Base-by-base conservation (phyloP, 192 early-diverging fungal species). In the Umbelopsis sp. region DNA sequence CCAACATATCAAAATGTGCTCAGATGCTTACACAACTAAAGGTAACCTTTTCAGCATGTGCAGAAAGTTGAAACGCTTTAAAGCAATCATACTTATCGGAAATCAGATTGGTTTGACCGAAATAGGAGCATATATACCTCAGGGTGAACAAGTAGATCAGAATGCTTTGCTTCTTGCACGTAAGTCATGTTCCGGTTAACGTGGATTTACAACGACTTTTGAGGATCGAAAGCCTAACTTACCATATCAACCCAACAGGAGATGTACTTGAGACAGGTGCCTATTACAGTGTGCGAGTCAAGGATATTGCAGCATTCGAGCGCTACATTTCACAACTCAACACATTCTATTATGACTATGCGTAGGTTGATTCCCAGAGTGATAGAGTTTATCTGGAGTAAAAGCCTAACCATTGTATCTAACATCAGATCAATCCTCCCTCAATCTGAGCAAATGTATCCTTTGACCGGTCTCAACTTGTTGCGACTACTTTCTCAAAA, bases 271-370 rank as follows among this genome's bases (percentile, higher is more conserved):
- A 99, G 81, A 89, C 93, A 66, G 95, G 94, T 18, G 95, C 95
- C 15, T 90, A 93, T 64, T 91, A 89, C 78, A 93, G 92, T 74
- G 89, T 98, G 70, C 90, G 90, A 55, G 86, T 86, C 13, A 89
- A 93, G 72, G 93, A 99, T 66, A 94, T 97, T 76, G 85, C 91
- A 18, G 87, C 92, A n/a, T 99, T 99, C 77, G 97, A 98, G 79
- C 88, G 95, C 73, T 98, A 97, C 73, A 89, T 97, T 72, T 87
- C 91, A 16, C 97, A 99, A 81, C 90, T 98, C 44, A 88, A 94
- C 76, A 85, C 89, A 22, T 97, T 92, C 77, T 97, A 97, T 74
- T 88, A 87, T 53, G 95, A 95, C 69, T 82, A 90, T 75, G 87
- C 75, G 91, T 93, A 82, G 53, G 74, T 74, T 41, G 25, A 16